Evolutionary conservation across 257 asterid species (phyloP).

Genomic region (Solanum paucissectum): DNA sequence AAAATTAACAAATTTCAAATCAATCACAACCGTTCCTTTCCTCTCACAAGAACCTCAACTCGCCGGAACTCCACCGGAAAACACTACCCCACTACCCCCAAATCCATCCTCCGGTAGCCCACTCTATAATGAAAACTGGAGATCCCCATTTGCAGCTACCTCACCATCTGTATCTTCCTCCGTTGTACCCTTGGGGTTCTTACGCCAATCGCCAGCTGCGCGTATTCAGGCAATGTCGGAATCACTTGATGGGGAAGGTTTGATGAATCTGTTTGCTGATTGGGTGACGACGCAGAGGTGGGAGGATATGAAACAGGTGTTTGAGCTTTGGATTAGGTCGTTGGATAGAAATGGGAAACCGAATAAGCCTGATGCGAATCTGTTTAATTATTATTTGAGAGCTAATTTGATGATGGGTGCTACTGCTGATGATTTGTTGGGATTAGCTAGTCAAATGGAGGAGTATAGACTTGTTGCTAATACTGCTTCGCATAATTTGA

Average conservation of each 20-base stretch:
- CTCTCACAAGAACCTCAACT: slow-evolving; percentile 59
- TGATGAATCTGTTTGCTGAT: slow-evolving; percentile 50
- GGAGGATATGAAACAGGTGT: slow-evolving; percentile 65
- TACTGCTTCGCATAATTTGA: slow-evolving; percentile 69
- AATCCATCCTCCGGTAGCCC: slow-evolving; percentile 75
- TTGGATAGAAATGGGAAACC: slow-evolving; percentile 68
- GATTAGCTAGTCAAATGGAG: slow-evolving; percentile 44
- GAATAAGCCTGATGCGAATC: slow-evolving; percentile 64
- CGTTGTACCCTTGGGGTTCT: slow-evolving; percentile 16
- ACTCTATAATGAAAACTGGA: slow-evolving; percentile 61
- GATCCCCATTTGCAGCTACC: slow-evolving; percentile 27
- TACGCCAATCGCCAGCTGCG: slow-evolving; percentile 11
- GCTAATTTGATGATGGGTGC: slow-evolving; percentile 73
- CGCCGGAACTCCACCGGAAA: slow-evolving; percentile 24
- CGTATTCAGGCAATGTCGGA: slow-evolving; percentile 30
- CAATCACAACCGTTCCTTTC: slow-evolving; percentile 54
- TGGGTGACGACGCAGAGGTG: slow-evolving; percentile 68
- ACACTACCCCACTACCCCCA: slow-evolving; percentile 52
- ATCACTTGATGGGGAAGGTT: slow-evolving; percentile 35
- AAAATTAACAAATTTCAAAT: slow-evolving; percentile 16
- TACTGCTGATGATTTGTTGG: slow-evolving; percentile 46
- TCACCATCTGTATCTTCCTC: slow-evolving; percentile 19
- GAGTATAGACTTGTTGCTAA: slow-evolving; percentile 49
- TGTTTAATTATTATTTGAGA: slow-evolving; percentile 69
- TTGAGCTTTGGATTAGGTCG: slow-evolving; percentile 65